phyloP scores from a whole-genome alignment of 2,329 filamentous ascomycete genomes.

The Paraphoma sp. region DNA sequence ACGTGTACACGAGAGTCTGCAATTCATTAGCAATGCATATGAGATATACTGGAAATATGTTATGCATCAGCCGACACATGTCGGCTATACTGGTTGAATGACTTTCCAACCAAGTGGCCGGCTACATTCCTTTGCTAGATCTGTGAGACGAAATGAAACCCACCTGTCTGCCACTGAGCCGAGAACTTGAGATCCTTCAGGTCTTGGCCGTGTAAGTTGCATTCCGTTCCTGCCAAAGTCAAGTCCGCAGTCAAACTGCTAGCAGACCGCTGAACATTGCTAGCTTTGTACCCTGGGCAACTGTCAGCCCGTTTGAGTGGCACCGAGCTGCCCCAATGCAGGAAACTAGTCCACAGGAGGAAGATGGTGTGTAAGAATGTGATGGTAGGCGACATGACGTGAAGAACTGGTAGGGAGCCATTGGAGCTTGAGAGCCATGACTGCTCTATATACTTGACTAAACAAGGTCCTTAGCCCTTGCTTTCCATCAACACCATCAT shows the following conservation, averaged over 20 bases:
- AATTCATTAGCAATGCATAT: conserved; percentile 2
- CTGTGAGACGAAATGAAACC: conserved; percentile 6
- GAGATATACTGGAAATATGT: not conserved
- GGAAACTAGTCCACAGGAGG: conserved; percentile 28
- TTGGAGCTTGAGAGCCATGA: conserved; percentile 29
- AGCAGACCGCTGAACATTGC: conserved; percentile 60
- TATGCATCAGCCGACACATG: not conserved
- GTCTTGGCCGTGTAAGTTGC: conserved; percentile 66
- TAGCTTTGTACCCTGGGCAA: conserved; percentile 73
- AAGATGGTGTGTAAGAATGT: conserved; percentile 30
- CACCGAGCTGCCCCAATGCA: conserved; percentile 26
- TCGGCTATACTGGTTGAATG: not conserved
- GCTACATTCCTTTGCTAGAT: too few relatives aligned
- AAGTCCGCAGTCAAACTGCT: conserved; percentile 72
- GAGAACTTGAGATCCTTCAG: conserved; percentile 61
- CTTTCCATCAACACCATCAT: conserved; percentile 17
- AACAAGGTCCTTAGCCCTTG: conserved; percentile 34
- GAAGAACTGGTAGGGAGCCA: conserved; percentile 21
- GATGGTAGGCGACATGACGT: conserved; percentile 30
- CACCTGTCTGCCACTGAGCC: conserved; percentile 67
- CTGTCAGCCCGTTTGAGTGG: conserved; percentile 29
- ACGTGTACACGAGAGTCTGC: conserved; percentile 72
- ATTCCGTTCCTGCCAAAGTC: conserved; percentile 70
- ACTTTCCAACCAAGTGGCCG: not conserved
- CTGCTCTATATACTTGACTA: conserved; percentile 43